phyloP scores from a whole-genome alignment of 352 stramenopile species.

The Pythium apleroticum region DNA sequence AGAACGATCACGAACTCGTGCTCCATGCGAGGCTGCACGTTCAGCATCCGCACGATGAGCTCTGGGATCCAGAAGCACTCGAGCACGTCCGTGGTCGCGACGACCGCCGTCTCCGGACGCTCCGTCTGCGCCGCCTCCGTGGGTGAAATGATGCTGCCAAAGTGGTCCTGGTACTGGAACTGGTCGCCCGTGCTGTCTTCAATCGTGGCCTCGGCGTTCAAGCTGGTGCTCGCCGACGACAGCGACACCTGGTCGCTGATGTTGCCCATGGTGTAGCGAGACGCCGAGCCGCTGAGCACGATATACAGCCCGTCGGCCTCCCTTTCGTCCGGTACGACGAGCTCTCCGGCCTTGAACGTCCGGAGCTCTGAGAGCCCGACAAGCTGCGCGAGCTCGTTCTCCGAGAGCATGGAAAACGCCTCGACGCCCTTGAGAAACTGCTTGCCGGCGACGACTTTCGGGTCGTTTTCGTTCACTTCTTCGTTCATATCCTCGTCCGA shows the following conservation, averaged over 20 bases:
- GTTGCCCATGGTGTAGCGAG: constrained; percentile 27
- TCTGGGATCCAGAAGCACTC: constrained; percentile 60
- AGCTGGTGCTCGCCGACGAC: not conserved
- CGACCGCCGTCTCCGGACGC: constrained; percentile 33
- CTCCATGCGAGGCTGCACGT: constrained; percentile 56
- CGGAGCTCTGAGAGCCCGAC: constrained; percentile 45
- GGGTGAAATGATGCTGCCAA: constrained; percentile 45
- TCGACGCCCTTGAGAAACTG: constrained; percentile 57
- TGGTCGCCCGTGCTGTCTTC: constrained; percentile 32
- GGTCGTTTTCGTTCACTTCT: constrained; percentile 50
- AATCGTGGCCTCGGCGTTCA: not conserved
- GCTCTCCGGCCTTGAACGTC: constrained; percentile 36
- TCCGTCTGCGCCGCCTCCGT: constrained; percentile 32
- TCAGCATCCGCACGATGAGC: constrained; percentile 57
- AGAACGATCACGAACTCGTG: constrained; percentile 59
- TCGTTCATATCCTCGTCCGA: constrained; percentile 52
- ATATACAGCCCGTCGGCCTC: constrained; percentile 57
- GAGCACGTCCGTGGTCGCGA: constrained; percentile 36
- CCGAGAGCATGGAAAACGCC: constrained; percentile 53
- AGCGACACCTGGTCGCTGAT: constrained; percentile 3
- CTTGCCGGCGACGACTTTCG: constrained; percentile 50
- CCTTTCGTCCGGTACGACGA: constrained; percentile 47
- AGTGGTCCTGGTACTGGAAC: constrained; percentile 61
- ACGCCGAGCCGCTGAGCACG: constrained; percentile 40
- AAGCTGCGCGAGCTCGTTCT: constrained; percentile 56